These are phyloP conservation scores for Kondoa subrosea DNA, from an alignment of 768 basidiomycete species.

Conservation along the genomic window DNA sequence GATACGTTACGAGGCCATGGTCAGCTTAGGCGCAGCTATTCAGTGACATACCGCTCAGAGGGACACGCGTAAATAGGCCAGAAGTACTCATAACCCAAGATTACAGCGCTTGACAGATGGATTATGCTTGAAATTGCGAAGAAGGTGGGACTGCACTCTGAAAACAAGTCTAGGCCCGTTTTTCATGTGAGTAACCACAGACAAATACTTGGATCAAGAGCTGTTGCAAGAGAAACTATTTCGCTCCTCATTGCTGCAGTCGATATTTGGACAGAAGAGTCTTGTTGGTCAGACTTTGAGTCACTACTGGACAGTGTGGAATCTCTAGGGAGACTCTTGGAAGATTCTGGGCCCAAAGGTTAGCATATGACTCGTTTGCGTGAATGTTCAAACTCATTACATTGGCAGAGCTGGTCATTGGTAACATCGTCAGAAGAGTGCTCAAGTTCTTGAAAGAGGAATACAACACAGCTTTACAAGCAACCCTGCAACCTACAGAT, in stretches of 20 bases:
- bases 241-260: constrained; percentile 77
- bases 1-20: too few species aligned
- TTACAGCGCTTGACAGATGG: constrained; percentile 9
- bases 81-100: neutral
- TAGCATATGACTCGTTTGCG: neutral
- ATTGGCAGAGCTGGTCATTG: constrained; percentile 68
- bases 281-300: constrained; percentile 49
- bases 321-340: constrained; percentile 56
- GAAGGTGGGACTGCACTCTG: neutral
- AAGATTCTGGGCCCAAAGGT: constrained; percentile 94
- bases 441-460: constrained; percentile 90
- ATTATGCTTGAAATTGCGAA: neutral
- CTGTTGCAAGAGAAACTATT: constrained; percentile 75
- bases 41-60: too few species aligned
- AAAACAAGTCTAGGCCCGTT: neutral
- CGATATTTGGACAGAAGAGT: constrained; percentile 54
- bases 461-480: constrained; percentile 60
- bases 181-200: constrained; percentile 34
- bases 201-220: constrained; percentile 77
- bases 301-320: constrained; percentile 66
- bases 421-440: constrained; percentile 83
- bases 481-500: constrained; percentile 23
- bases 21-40: too few species aligned
- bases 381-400: neutral
- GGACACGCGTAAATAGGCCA: neutral